Evolutionary conservation across 257 asterid species (phyloP).

Genomic region (Lantana camara): DNA sequence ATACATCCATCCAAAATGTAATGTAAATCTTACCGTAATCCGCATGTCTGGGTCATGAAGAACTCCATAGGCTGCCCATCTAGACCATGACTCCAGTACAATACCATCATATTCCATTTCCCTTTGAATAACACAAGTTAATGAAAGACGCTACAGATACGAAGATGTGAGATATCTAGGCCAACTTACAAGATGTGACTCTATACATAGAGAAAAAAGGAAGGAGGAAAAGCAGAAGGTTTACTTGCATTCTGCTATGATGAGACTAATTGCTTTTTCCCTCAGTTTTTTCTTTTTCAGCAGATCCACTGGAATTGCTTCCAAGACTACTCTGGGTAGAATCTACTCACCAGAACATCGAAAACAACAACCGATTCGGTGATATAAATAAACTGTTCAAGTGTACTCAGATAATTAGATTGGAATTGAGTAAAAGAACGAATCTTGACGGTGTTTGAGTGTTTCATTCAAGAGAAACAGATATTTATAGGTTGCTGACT

Average conservation of each 20-base stretch:
- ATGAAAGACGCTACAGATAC: no score
- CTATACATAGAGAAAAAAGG: neutral
- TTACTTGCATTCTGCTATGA: constrained; percentile 85
- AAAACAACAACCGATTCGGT: constrained; percentile 23
- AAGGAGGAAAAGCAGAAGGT: constrained; percentile 26
- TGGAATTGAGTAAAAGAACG: neutral
- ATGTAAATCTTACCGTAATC: constrained; percentile 54
- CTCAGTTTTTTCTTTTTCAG: constrained; percentile 74
- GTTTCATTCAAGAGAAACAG: neutral
- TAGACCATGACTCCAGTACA: constrained; percentile 96
- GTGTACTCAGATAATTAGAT: neutral
- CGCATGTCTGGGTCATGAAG: constrained; percentile 81
- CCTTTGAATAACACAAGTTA: constrained; percentile 42
- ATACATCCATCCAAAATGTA: no score
- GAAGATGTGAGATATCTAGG: no score
- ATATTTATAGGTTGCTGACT: no score
- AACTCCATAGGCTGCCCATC: constrained; percentile 93
- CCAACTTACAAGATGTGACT: constrained; percentile 10
- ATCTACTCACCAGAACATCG: constrained; percentile 43
- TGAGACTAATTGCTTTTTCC: constrained; percentile 60
- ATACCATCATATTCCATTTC: constrained; percentile 95
- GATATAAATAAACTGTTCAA: constrained; percentile 12
- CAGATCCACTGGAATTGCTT: constrained; percentile 73
- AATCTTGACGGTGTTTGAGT: constrained; percentile 3
- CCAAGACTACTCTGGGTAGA: constrained; percentile 87